These are phyloP conservation scores for Blastomyces parvus DNA, from an alignment of 2,329 filamentous ascomycete species.

Conservation along the genomic window DNA sequence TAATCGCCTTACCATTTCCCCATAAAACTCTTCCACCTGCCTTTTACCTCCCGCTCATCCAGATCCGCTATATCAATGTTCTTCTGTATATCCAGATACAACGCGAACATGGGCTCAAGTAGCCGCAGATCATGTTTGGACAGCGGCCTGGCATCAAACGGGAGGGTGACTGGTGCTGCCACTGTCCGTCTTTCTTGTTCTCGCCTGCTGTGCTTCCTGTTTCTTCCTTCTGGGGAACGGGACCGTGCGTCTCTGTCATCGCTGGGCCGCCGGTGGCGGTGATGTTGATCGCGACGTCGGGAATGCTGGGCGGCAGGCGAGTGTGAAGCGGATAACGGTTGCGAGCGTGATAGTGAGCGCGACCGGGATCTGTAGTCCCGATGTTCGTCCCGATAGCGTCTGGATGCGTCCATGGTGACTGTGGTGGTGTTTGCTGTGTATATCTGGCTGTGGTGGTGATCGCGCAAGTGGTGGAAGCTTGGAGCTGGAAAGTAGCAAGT, in stretches of 20 bases:
- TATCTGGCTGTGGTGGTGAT: neutral
- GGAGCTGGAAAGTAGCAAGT: neutral
- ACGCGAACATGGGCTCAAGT: conserved; percentile 65
- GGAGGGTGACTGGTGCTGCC: conserved; percentile 41
- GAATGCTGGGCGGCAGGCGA: conserved; percentile 19
- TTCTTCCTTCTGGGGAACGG: conserved; percentile 11
- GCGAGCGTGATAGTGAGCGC: conserved; percentile 17
- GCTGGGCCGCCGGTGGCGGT: conserved; percentile 17
- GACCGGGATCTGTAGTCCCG: conserved; percentile 10
- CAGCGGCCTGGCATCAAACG: conserved; percentile 56
- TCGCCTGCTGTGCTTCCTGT: conserved; percentile 10
- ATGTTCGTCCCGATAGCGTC: neutral
- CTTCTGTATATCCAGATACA: conserved; percentile 86
- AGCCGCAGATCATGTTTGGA: conserved; percentile 57
- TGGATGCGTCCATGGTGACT: conserved; percentile 2
- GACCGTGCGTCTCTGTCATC: conserved; percentile 18
- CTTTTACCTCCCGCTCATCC: conserved; percentile 63
- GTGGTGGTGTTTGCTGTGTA: neutral
- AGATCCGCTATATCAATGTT: conserved; percentile 58
- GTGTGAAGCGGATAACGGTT: conserved; percentile 32
- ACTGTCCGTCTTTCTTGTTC: conserved; percentile 9
- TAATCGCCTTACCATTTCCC: conserved; percentile 60
- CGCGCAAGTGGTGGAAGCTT: neutral
- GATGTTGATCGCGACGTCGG: conserved; percentile 26
- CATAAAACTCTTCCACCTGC: conserved; percentile 89